These are phyloP conservation scores for Miscanthus lutarioriparius DNA, from an alignment of 176 grass and related monocot species.

Conservation along the genomic window DNA sequence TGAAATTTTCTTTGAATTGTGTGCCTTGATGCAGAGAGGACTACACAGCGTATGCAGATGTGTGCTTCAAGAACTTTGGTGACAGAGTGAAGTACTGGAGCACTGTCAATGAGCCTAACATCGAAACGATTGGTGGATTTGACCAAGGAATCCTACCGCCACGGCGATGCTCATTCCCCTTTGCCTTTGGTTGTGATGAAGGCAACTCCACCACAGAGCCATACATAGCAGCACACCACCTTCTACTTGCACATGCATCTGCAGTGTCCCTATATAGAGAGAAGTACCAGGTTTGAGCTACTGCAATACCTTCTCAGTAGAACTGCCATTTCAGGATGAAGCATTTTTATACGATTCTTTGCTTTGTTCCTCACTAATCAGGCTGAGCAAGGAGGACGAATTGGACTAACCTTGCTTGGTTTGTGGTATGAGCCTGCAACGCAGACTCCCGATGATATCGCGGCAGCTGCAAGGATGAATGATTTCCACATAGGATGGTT, in stretches of 20 bases:
- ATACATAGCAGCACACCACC: constrained; percentile 71
- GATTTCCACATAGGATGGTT: constrained; percentile 96
- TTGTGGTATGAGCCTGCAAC: constrained; percentile 73
- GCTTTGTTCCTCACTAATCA: constrained; percentile 31
- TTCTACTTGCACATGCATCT: constrained; percentile 73
- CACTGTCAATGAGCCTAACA: constrained; percentile 81
- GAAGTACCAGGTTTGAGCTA: constrained; percentile 63
- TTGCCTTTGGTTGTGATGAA: constrained; percentile 46
- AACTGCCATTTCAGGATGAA: background rate
- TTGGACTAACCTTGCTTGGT: constrained; percentile 74
- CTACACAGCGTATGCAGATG: constrained; percentile 73
- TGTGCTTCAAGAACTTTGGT: constrained; percentile 88
- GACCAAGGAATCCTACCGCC: constrained; percentile 65
- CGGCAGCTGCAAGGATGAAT: constrained; percentile 69
- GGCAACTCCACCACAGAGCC: constrained; percentile 92
- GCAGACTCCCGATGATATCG: constrained; percentile 56
- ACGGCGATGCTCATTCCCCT: constrained; percentile 69
- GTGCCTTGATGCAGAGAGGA: constrained; percentile 63
- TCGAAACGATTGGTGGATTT: constrained; percentile 64
- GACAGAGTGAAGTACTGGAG: constrained; percentile 89
- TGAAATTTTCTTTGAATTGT: background rate
- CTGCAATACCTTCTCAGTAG: background rate
- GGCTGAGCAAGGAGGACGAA: constrained; percentile 70
- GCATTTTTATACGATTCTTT: background rate
- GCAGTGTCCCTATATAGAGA: constrained; percentile 61